phyloP scores from a whole-genome alignment of 192 early-diverging fungal genomes.

The Gamsiella multidivaricata region DNA sequence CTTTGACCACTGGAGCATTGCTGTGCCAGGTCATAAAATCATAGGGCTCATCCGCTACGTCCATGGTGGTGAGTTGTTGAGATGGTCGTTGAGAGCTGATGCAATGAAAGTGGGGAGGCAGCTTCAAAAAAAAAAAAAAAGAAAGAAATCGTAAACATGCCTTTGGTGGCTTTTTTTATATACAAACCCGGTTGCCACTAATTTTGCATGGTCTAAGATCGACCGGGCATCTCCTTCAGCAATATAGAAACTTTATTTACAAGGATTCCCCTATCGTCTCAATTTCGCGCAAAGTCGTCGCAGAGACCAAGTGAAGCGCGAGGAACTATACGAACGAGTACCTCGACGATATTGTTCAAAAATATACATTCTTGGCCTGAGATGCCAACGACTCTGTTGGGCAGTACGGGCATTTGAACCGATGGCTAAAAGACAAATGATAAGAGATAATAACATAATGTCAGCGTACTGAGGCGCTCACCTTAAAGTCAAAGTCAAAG shows the following conservation, averaged over 20 bases:
- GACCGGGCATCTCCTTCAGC: too few species aligned
- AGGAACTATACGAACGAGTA: neutral
- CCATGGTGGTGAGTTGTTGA: conserved; percentile 14
- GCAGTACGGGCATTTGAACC: conserved; percentile 99
- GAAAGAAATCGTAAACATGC: too few species aligned
- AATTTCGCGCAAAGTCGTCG: too few species aligned
- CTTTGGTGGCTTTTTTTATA: too few species aligned
- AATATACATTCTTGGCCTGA: conserved; percentile 83
- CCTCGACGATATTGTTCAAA: conserved; percentile 58
- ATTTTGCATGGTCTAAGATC: too few species aligned
- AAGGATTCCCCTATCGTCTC: too few species aligned
- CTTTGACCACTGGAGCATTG: conserved; percentile 49
- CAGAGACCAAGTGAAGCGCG: too few species aligned
- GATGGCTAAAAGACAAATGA: conserved; percentile 31
- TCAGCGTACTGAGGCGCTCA: too few species aligned
- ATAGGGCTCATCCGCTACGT: conserved; percentile 45
- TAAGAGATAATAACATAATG: too few species aligned
- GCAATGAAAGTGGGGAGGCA: neutral
- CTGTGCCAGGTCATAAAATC: conserved; percentile 53
- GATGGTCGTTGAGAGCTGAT: neutral
- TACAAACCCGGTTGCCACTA: too few species aligned
- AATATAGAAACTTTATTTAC: too few species aligned
- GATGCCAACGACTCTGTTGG: conserved; percentile 82
- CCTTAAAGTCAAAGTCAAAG: too few species aligned
- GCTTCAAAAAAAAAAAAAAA: conserved; percentile 4